Percentiles rank a stretch among this genome's conserved stretches.
Conservation (phyloP, 176 grass and related monocot genomes). For the Oryza brachyantha region DNA sequence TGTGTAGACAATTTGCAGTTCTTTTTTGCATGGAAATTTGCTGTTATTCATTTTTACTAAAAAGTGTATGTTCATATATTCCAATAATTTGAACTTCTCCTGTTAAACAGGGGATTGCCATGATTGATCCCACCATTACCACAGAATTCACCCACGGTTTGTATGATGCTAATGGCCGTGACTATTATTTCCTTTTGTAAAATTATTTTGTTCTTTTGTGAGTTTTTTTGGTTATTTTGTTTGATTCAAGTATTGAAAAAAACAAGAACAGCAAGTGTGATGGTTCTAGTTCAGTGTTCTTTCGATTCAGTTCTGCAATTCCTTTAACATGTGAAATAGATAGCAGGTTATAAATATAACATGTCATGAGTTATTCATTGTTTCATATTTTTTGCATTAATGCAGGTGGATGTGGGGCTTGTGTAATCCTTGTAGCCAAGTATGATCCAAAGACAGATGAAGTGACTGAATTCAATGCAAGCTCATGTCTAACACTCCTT, state of each 20-base stretch:
- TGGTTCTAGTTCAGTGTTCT: background rate
- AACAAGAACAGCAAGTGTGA: background rate
- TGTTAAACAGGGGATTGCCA: background rate
- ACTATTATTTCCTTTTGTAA: background rate
- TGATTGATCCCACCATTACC: too few species aligned
- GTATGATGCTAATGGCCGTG: too few species aligned
- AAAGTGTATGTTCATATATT: background rate
- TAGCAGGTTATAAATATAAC: slow-evolving; percentile 3
- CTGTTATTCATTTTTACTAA: background rate
- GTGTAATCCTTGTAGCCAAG: slow-evolving; percentile 67
- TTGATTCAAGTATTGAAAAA: background rate
- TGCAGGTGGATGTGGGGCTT: slow-evolving; percentile 74
- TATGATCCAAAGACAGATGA: slow-evolving; percentile 57
- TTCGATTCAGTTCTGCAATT: background rate
- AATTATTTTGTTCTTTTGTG: background rate
- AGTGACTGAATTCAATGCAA: slow-evolving; percentile 61
- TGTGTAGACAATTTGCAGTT: background rate
- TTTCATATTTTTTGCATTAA: background rate
- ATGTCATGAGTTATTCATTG: background rate
- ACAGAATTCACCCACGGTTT: background rate
- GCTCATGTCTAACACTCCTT: slow-evolving; percentile 70
- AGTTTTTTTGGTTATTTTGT: background rate
- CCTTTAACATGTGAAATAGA: background rate
- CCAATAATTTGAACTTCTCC: background rate
- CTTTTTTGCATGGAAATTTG: too few species aligned